A percentile compares a stretch with the other conserved stretches of the same genome.
Evolutionary conservation across 2,329 filamentous ascomycete species (phyloP).

Genomic region (Fusarium brevicatenulatum): DNA sequence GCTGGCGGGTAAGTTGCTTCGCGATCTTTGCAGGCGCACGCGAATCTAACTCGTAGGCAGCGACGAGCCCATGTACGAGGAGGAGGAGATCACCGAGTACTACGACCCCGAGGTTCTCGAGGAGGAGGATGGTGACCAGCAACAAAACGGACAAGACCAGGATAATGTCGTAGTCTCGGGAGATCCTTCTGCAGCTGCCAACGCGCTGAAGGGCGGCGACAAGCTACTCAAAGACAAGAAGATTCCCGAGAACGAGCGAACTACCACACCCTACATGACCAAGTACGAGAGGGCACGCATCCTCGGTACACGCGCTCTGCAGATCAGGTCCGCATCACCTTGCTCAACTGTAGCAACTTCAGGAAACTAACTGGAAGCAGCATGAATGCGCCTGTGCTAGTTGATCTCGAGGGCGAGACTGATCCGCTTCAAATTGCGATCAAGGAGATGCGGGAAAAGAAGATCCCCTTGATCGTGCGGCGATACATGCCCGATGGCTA

Average conservation of each 20-base stretch:
- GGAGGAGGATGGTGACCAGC: constrained; percentile 62
- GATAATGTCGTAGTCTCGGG: constrained; percentile 70
- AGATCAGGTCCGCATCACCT: constrained; percentile 79
- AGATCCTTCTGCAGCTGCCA: constrained; percentile 69
- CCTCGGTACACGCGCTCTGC: constrained; percentile 89
- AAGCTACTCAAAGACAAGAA: constrained; percentile 81
- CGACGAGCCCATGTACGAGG: constrained; percentile 77
- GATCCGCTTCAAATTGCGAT: constrained; percentile 97
- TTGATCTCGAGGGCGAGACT: constrained; percentile 96
- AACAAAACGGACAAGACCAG: constrained; percentile 64
- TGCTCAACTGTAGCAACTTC: neutral
- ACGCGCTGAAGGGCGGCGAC: constrained; percentile 62
- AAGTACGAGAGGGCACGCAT: constrained; percentile 98
- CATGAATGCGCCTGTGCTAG: constrained; percentile 96
- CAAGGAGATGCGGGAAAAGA: constrained; percentile 97
- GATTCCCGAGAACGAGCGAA: constrained; percentile 86
- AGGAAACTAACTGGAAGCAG: constrained; percentile 57
- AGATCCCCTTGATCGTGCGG: constrained; percentile 94
- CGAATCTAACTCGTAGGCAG: constrained; percentile 54
- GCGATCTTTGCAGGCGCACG: constrained; percentile 3
- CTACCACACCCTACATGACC: constrained; percentile 98
- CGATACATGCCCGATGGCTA: constrained; percentile 96
- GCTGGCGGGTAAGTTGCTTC: constrained; percentile 63
- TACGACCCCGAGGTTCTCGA: constrained; percentile 66
- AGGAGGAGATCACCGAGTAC: constrained; percentile 71